Base-by-base conservation (phyloP, 2,329 filamentous ascomycete genomes). In the Lecanicillium sp. region DNA sequence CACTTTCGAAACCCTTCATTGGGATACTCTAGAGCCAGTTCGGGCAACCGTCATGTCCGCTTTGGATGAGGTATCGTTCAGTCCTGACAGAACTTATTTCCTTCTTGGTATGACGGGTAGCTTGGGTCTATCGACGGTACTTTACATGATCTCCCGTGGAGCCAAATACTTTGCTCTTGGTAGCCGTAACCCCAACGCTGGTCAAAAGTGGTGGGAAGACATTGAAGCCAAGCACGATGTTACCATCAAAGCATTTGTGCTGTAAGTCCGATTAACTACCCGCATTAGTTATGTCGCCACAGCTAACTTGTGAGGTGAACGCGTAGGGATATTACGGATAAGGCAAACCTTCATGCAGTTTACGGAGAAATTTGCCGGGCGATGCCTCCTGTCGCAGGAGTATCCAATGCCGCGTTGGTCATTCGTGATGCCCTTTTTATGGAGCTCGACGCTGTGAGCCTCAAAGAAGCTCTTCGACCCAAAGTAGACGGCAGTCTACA, bases 401-500 rank as follows among this genome's bases (percentile, higher is more conserved):
- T 64, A 6, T 53, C 52, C 3, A 56, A 64, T 29, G 60, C 56
- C 3, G 60, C 62, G 4, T 56, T 62, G 52, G 52, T 64, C 4
- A 42, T 63, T 1, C 36, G 50, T 5, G 63, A 65, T 31, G 46
- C 39, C 3, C 37, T 52, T 2, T 61, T 66, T 22, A 37, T 43
- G 7, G 48, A 62, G 11, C 52, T 63, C 38, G 41, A 51, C 4
- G 48, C 46, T 13, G 53, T 60, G 0, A 43, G 53, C 3, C 45
- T 63, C 17, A 37, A 50, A 2, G 43, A 48, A 8, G 52, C 53
- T 0, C 43, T 58, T 0, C 41, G 45, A 0, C 64, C 64, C 2
- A 68, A 67, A 47, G 56, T 67, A 2, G 40, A 57, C 1, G 65
- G 65, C 1, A 53, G 46, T 4, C 37, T 45, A 3, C 38, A 54